Evolutionary conservation across 2,329 filamentous ascomycete species (phyloP).

Genomic region (Diaporthe sp.): DNA sequence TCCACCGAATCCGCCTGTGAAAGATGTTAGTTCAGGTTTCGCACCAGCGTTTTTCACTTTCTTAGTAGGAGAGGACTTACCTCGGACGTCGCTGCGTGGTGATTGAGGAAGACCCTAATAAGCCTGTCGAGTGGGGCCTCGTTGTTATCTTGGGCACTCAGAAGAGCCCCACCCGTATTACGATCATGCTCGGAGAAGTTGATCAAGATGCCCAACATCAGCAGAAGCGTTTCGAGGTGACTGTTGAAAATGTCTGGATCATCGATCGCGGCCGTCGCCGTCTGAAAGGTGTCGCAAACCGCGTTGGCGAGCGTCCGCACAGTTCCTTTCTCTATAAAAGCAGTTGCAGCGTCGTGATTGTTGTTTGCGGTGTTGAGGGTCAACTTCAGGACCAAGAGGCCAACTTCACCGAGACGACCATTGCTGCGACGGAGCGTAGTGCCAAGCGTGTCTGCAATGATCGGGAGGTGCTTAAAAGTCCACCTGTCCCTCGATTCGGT

Average conservation of each 20-base stretch:
- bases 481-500: constrained; percentile 57
- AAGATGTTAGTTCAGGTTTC: constrained; percentile 41
- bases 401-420: constrained; percentile 54
- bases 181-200: constrained; percentile 87
- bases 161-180: constrained; percentile 65
- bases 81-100: constrained; percentile 74
- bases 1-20: constrained; percentile 76
- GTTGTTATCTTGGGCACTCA: constrained; percentile 52
- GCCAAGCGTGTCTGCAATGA: constrained; percentile 62
- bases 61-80: constrained; percentile 59
- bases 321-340: constrained; percentile 74
- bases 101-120: constrained; percentile 75
- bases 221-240: constrained; percentile 77
- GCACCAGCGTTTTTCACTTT: background rate
- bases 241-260: constrained; percentile 62
- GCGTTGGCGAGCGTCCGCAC: constrained; percentile 61
- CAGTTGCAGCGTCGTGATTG: constrained; percentile 74
- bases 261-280: constrained; percentile 61
- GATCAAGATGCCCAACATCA: constrained; percentile 86
- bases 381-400: constrained; percentile 72
- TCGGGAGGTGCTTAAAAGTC: constrained; percentile 63
- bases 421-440: constrained; percentile 52
- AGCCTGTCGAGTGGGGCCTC: constrained; percentile 68
- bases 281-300: constrained; percentile 65
- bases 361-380: constrained; percentile 91